Percentiles rank a stretch among this genome's conserved stretches.
Evolutionary conservation across 192 early-diverging fungal genomes (phyloP).

Genomic region (Podila verticillata): DNA sequence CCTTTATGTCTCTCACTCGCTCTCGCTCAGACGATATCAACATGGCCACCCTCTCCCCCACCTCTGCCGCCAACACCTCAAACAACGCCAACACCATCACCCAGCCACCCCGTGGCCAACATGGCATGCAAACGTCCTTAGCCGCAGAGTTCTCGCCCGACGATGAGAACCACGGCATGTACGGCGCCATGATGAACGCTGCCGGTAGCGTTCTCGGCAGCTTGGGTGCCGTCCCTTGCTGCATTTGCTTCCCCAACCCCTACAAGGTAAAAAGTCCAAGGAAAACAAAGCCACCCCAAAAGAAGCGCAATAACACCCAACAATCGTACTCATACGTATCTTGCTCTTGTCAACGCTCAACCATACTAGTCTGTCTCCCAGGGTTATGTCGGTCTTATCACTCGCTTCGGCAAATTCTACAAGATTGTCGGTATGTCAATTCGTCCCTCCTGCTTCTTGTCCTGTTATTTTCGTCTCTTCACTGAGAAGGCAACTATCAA

Average conservation of each 20-base stretch:
- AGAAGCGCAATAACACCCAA: background rate
- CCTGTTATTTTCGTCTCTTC: background rate
- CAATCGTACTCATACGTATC: background rate
- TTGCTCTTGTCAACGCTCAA: background rate
- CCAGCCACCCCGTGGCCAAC: constrained; percentile 18
- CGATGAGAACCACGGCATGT: constrained; percentile 52
- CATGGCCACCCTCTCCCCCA: constrained; percentile 20
- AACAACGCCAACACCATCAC: constrained; percentile 8
- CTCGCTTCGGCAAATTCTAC: constrained; percentile 71
- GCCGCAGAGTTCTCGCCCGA: constrained; percentile 43
- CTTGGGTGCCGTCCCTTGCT: constrained; percentile 59
- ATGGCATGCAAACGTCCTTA: constrained; percentile 36
- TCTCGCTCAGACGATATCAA: constrained; percentile 26
- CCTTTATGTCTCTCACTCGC: background rate
- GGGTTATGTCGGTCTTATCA: constrained; percentile 75
- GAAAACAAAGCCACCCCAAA: constrained; percentile 59
- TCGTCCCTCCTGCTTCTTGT: background rate
- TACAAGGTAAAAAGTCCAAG: constrained; percentile 66
- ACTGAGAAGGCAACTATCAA: background rate
- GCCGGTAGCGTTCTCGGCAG: constrained; percentile 53
- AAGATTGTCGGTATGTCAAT: constrained; percentile 34
- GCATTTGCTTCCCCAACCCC: constrained; percentile 68
- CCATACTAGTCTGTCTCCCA: constrained; percentile 59
- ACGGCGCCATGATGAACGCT: constrained; percentile 59
- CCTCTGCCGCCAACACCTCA: background rate